These are phyloP conservation scores for Auriscalpium orientale DNA, from an alignment of 768 basidiomycete species.

Conservation along the genomic window DNA sequence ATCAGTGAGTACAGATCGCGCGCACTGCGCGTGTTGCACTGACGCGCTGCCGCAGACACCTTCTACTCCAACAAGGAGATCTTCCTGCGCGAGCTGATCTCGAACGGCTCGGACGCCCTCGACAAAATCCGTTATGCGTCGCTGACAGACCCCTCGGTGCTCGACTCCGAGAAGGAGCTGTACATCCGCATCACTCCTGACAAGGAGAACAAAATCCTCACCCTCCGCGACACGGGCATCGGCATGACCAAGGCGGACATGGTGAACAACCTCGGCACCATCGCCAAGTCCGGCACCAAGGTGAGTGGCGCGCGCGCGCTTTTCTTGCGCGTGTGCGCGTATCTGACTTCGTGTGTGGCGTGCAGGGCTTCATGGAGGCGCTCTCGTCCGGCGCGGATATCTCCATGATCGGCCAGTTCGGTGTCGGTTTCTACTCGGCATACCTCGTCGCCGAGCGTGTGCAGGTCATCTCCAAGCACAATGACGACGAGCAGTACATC, in stretches of 20 bases:
- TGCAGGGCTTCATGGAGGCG: constrained; percentile 98
- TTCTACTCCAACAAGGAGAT: constrained; percentile 99
- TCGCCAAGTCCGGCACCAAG: constrained; percentile 93
- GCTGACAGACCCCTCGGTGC: constrained; percentile 83
- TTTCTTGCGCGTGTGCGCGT: neutral
- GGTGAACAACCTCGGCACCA: constrained; percentile 97
- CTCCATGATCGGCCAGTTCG: constrained; percentile 97
- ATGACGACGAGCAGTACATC: constrained; percentile 99
- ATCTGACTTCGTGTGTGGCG: constrained; percentile 2
- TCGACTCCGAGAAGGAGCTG: constrained; percentile 89
- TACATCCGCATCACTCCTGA: constrained; percentile 92
- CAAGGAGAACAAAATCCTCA: constrained; percentile 89
- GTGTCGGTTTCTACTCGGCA: constrained; percentile 99
- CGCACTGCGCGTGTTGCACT: constrained; percentile 5
- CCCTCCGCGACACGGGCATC: constrained; percentile 92
- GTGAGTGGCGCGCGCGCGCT: constrained; percentile 29
- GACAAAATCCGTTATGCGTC: constrained; percentile 99
- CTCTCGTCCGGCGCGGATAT: constrained; percentile 83
- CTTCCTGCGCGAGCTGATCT: constrained; percentile 97
- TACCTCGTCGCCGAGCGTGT: constrained; percentile 99
- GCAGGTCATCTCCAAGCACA: constrained; percentile 98
- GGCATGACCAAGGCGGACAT: constrained; percentile 99
- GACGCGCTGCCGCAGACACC: constrained; percentile 55
- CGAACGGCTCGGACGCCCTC: constrained; percentile 95
- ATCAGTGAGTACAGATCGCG: constrained; percentile 62